These are phyloP conservation scores for Yamadazyma takamatsuzukensis DNA, from an alignment of 805 yeast species.

Conservation along the genomic window DNA sequence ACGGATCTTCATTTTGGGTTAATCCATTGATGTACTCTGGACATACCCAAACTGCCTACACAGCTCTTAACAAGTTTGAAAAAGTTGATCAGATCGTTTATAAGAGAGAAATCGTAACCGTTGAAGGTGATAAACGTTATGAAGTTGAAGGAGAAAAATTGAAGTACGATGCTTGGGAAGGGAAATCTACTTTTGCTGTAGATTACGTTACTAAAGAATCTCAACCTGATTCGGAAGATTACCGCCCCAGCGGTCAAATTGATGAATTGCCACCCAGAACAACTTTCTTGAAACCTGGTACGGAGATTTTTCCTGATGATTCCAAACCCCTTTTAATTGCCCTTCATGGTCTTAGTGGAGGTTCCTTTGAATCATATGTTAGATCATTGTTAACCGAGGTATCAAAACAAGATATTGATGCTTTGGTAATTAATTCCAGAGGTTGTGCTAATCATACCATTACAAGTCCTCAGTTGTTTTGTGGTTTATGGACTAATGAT, in stretches of 20 bases:
- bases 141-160: constrained; percentile 23
- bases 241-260: constrained; percentile 45
- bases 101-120: constrained; percentile 39
- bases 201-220: constrained; percentile 37
- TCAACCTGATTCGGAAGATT: constrained; percentile 16
- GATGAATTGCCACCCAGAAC: constrained; percentile 66
- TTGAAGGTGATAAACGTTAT: constrained; percentile 24
- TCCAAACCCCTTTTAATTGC: constrained; percentile 58
- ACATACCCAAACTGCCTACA: constrained; percentile 47
- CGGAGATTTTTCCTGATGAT: constrained; percentile 35
- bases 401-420: constrained; percentile 43
- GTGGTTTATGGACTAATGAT: constrained; percentile 70
- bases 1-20: constrained; percentile 36
- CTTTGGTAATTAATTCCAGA: constrained; percentile 60
- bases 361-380: constrained; percentile 72
- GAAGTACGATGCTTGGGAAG: constrained; percentile 39
- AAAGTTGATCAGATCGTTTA: constrained; percentile 40
- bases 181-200: constrained; percentile 44
- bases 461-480: constrained; percentile 62
- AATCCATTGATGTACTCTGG: constrained; percentile 49
- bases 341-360: constrained; percentile 75
- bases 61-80: constrained; percentile 42
- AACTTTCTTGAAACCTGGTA: constrained; percentile 50
- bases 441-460: constrained; percentile 77
- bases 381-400: constrained; percentile 50